A percentile compares a stretch with the other conserved stretches of the same genome.
Conservation (phyloP, 352 stramenopile genomes). For the Hyaloperonospora arabidopsidis region DNA sequence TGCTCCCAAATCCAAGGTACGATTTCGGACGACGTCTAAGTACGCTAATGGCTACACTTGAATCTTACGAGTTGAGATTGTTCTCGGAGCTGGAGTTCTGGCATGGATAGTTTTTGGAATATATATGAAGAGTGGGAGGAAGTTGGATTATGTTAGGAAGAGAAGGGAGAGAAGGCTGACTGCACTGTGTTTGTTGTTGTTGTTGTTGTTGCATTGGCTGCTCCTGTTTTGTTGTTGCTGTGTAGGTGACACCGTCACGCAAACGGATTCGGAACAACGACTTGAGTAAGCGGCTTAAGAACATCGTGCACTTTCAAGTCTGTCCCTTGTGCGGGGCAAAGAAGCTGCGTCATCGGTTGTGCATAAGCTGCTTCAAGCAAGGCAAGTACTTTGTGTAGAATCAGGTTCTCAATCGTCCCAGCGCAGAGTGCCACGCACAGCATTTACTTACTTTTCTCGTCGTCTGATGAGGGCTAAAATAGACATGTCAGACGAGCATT, state of each 20-base stretch:
- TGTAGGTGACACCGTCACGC: conserved; percentile 73
- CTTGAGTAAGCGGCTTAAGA: conserved; percentile 81
- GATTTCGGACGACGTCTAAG: background rate
- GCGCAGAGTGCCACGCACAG: no score
- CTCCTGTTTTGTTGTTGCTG: conserved; percentile 2
- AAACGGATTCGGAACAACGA: conserved; percentile 87
- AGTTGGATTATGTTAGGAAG: background rate
- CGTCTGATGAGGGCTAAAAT: no score
- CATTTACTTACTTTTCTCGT: no score
- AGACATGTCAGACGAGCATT: no score
- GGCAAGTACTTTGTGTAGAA: conserved; percentile 85
- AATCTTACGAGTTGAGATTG: no score
- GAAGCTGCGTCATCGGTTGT: conserved; percentile 83
- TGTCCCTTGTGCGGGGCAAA: conserved; percentile 79
- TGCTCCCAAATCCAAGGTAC: conserved; percentile 83
- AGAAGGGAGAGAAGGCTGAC: background rate
- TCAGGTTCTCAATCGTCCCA: no score
- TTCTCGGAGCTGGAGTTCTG: no score
- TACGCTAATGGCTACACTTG: background rate
- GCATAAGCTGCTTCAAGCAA: conserved; percentile 90
- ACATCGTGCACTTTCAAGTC: conserved; percentile 86
- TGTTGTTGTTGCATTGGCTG: background rate
- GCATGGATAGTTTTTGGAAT: no score
- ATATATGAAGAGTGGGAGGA: background rate
- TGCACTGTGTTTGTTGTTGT: background rate